phyloP scores from a whole-genome alignment of 139 green algal genomes.

The Gonium pectorale region DNA sequence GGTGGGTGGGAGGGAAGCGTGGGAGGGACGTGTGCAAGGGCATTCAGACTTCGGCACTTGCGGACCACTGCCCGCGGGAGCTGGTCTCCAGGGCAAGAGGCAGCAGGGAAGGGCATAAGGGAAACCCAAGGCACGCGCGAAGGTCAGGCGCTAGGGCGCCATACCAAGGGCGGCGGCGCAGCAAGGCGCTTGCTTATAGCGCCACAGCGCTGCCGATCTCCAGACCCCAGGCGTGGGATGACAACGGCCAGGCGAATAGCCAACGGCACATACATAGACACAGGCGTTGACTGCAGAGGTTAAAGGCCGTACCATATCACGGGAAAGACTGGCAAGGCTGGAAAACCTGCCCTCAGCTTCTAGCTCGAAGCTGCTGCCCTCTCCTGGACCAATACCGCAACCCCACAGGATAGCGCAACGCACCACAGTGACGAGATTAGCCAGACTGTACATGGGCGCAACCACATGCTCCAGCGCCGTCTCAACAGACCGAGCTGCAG shows the following conservation, averaged over 20 bases:
- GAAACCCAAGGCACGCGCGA: not conserved
- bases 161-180: too few species aligned
- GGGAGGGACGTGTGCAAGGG: too few species aligned
- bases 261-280: not conserved
- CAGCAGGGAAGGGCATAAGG: not conserved
- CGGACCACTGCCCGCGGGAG: too few species aligned
- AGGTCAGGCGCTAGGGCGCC: too few species aligned
- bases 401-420: not conserved
- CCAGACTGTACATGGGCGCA: constrained; percentile 17
- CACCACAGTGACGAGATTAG: not conserved
- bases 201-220: not conserved
- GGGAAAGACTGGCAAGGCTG: not conserved
- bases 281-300: not conserved
- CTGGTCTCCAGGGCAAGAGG: too few species aligned
- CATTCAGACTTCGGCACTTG: too few species aligned
- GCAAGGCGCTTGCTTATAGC: too few species aligned
- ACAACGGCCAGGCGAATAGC: not conserved
- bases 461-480: constrained; percentile 39
- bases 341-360: too few species aligned
- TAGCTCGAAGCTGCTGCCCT: too few species aligned
- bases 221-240: not conserved
- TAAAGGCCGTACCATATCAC: not conserved
- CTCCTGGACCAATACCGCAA: not conserved
- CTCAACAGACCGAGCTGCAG: constrained; percentile 26
- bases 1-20: too few species aligned